A percentile compares a stretch with the other conserved stretches of the same genome.
phyloP scores from a whole-genome alignment of 1,284 basidiomycete genomes.

The Termitomyces sp. region DNA sequence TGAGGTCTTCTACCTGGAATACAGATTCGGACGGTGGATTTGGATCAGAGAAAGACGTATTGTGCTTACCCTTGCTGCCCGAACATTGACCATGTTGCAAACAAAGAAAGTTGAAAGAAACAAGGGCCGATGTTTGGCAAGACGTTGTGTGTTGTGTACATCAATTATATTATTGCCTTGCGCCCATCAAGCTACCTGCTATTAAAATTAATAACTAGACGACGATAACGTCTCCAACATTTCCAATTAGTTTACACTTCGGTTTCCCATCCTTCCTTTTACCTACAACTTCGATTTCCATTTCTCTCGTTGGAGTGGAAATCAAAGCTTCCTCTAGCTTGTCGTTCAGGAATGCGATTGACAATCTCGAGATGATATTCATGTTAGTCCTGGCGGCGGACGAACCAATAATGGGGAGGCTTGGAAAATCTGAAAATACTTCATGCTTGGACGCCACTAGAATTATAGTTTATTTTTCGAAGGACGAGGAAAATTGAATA shows the following conservation, averaged over 20 bases:
- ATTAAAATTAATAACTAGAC: constrained; percentile 21
- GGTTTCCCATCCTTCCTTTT: constrained; percentile 40
- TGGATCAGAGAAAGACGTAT: background rate
- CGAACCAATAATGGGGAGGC: constrained; percentile 38
- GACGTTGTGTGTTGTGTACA: background rate
- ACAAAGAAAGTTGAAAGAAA: background rate
- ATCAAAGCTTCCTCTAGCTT: constrained; percentile 28
- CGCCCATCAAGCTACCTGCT: background rate
- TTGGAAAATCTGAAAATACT: constrained; percentile 56
- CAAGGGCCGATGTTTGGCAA: constrained; percentile 1
- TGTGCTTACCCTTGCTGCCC: constrained; percentile 45
- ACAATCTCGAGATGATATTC: constrained; percentile 37
- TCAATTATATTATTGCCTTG: background rate
- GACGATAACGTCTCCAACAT: constrained; percentile 45
- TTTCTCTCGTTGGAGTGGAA: constrained; percentile 30
- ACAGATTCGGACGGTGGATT: background rate
- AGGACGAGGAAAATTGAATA: background rate
- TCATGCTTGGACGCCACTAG: constrained; percentile 46
- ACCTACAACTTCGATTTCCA: constrained; percentile 40
- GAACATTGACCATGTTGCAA: constrained; percentile 48
- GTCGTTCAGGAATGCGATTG: constrained; percentile 46
- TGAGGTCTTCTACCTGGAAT: constrained; percentile 40
- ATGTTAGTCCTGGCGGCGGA: constrained; percentile 33
- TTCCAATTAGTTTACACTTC: constrained; percentile 42
- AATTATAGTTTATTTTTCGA: background rate